These are phyloP conservation scores for Agroathelia rolfsii DNA, from an alignment of 1,284 basidiomycete genomes.

Conservation along the genomic window DNA sequence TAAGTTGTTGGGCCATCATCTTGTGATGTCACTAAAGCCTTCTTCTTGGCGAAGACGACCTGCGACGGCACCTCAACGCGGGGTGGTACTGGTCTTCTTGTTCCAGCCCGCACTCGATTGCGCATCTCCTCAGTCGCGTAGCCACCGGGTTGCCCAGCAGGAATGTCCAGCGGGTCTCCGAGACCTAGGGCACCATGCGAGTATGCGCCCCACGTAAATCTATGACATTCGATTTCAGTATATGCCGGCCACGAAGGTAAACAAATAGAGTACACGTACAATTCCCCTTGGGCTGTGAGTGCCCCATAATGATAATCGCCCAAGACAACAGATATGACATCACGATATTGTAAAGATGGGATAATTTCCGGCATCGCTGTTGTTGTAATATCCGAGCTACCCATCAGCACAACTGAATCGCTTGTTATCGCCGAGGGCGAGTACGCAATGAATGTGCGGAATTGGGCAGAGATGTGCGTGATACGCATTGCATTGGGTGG, in stretches of 20 bases:
- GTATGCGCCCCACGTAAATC: conserved; percentile 80
- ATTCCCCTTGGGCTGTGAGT: conserved; percentile 64
- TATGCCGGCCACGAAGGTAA: too few species aligned
- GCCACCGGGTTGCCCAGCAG: conserved; percentile 50
- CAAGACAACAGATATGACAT: conserved; percentile 74
- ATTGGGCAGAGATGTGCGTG: conserved; percentile 84
- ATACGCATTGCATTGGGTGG: conserved; percentile 43
- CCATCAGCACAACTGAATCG: conserved; percentile 59
- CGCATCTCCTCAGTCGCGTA: conserved; percentile 32
- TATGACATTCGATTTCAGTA: too few species aligned
- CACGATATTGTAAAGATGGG: conserved; percentile 60
- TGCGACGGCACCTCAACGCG: conserved; percentile 50
- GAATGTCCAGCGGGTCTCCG: conserved; percentile 52
- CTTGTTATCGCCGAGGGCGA: conserved; percentile 62
- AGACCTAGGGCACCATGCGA: conserved; percentile 75
- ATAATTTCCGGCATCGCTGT: conserved; percentile 47
- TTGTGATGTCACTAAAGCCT: too few species aligned
- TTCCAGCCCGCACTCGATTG: conserved; percentile 20
- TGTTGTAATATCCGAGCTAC: conserved; percentile 32
- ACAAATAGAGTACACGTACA: too few species aligned
- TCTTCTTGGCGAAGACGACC: conserved; percentile 51
- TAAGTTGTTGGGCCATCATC: too few species aligned
- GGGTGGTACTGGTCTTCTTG: conserved; percentile 27
- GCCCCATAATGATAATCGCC: conserved; percentile 90
- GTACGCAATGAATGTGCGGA: conserved; percentile 71